Conservation (phyloP, 2,329 filamentous ascomycete species). For the Neopestalotiopsis rosae region DNA sequence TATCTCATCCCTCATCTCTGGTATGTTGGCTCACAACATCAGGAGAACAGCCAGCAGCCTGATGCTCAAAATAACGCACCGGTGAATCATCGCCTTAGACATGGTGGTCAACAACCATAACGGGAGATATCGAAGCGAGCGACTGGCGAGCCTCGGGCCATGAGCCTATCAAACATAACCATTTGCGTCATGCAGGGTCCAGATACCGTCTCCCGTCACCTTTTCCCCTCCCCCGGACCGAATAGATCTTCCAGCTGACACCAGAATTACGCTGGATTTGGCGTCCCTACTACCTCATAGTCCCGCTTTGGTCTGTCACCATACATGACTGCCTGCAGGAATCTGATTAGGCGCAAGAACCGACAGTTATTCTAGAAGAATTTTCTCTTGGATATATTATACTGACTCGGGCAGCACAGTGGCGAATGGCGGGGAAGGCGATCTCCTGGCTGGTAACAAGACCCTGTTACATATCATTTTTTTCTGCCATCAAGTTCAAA, state of each 20-base stretch:
- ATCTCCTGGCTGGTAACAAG: background rate
- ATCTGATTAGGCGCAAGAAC: background rate
- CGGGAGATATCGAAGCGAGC: conserved; percentile 15
- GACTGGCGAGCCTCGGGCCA: background rate
- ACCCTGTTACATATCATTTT: background rate
- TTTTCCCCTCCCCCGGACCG: background rate
- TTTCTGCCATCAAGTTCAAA: background rate
- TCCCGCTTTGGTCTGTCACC: background rate
- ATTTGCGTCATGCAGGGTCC: conserved; percentile 16
- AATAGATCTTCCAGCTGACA: background rate
- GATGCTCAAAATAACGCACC: background rate
- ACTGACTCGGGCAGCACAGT: background rate
- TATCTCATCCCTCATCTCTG: no score
- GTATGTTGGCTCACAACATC: no score
- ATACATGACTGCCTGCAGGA: background rate
- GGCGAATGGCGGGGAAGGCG: background rate
- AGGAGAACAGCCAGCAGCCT: background rate
- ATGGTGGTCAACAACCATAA: background rate
- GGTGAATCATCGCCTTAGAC: background rate
- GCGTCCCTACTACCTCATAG: background rate
- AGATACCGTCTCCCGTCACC: background rate
- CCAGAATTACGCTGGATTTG: background rate
- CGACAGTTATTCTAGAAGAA: background rate
- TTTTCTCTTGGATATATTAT: background rate
- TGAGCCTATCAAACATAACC: background rate